Conservation (phyloP, 208 protist genomes). For the Trypanosoma scelopori region DNA sequence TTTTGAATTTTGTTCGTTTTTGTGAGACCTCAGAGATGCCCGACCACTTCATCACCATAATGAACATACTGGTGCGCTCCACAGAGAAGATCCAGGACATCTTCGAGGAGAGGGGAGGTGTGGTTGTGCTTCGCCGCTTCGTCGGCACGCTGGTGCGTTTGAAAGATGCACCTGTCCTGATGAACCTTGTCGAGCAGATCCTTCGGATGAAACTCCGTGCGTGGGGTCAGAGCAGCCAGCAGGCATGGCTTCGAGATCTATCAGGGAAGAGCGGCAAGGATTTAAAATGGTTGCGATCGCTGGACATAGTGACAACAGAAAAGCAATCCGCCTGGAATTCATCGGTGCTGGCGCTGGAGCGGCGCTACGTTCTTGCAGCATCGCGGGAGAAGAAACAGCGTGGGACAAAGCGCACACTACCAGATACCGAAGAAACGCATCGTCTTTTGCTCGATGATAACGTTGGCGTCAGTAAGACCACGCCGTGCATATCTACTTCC, state of each 20-base stretch:
- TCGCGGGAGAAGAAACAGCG: slow-evolving; percentile 32
- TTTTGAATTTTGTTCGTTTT: slow-evolving; percentile 66
- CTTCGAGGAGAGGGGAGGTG: slow-evolving; percentile 67
- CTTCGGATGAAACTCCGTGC: slow-evolving; percentile 43
- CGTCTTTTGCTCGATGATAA: slow-evolving; percentile 34
- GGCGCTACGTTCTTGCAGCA: slow-evolving; percentile 58
- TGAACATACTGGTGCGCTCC: slow-evolving; percentile 55
- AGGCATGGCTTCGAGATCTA: slow-evolving; percentile 68
- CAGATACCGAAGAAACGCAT: slow-evolving; percentile 22
- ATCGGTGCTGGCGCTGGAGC: slow-evolving; percentile 61
- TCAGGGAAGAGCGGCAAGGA: slow-evolving; percentile 39
- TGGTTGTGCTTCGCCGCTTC: slow-evolving; percentile 63
- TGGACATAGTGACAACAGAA: slow-evolving; percentile 44
- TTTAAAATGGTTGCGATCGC: slow-evolving; percentile 61
- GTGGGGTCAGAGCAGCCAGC: slow-evolving; percentile 61
- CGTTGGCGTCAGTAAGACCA: slow-evolving; percentile 47
- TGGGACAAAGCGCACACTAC: slow-evolving; percentile 34
- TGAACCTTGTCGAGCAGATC: slow-evolving; percentile 60
- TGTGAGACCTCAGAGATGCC: slow-evolving; percentile 63
- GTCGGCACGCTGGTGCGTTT: slow-evolving; percentile 40
- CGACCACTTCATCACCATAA: slow-evolving; percentile 59
- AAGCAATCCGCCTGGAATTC: slow-evolving; percentile 53
- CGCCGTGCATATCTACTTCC: slow-evolving; percentile 57
- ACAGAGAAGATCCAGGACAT: slow-evolving; percentile 56
- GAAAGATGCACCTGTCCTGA: slow-evolving; percentile 36